Conservation (phyloP, 2,329 filamentous ascomycete genomes). For the Tetracladium maxilliforme region DNA sequence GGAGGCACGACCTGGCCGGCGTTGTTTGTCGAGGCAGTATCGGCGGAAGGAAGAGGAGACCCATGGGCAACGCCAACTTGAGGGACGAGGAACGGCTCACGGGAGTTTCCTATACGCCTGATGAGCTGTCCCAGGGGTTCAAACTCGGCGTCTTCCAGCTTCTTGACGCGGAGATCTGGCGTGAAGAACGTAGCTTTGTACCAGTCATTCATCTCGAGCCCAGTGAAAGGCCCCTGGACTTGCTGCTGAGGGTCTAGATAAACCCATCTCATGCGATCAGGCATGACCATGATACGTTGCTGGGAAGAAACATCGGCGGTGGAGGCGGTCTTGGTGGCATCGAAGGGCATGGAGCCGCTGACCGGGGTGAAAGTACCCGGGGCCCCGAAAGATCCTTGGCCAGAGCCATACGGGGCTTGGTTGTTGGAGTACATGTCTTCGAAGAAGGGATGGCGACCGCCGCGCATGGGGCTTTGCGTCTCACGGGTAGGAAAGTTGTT, state of each 20-base stretch:
- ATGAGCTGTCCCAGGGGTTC: conserved; percentile 93
- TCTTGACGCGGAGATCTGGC: conserved; percentile 85
- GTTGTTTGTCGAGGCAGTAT: conserved; percentile 28
- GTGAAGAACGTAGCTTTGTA: conserved; percentile 98
- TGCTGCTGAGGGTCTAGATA: conserved; percentile 90
- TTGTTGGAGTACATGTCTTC: conserved; percentile 26
- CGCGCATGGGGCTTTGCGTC: conserved; percentile 41
- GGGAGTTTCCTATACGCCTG: conserved; percentile 86
- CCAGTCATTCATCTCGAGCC: conserved; percentile 99
- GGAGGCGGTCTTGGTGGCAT: conserved; percentile 5
- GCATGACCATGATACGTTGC: conserved; percentile 93
- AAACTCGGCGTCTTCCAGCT: conserved; percentile 84
- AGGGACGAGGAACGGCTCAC: conserved; percentile 92
- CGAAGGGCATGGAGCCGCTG: no score
- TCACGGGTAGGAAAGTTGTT: conserved; percentile 41
- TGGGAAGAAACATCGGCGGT: conserved; percentile 40
- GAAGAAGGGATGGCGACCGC: conserved; percentile 33
- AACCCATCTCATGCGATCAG: conserved; percentile 96
- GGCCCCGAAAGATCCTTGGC: conserved; percentile 1
- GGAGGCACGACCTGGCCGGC: conserved; percentile 63
- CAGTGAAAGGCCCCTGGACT: conserved; percentile 88
- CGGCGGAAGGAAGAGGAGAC: conserved; percentile 34
- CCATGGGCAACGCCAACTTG: conserved; percentile 94
- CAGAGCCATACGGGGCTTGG: conserved; percentile 9
- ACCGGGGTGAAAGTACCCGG: no score